A percentile compares a stretch with the other conserved stretches of the same genome.
Evolutionary conservation across 768 basidiomycete genomes (phyloP).

Genomic region (Pleurotus giganteus): DNA sequence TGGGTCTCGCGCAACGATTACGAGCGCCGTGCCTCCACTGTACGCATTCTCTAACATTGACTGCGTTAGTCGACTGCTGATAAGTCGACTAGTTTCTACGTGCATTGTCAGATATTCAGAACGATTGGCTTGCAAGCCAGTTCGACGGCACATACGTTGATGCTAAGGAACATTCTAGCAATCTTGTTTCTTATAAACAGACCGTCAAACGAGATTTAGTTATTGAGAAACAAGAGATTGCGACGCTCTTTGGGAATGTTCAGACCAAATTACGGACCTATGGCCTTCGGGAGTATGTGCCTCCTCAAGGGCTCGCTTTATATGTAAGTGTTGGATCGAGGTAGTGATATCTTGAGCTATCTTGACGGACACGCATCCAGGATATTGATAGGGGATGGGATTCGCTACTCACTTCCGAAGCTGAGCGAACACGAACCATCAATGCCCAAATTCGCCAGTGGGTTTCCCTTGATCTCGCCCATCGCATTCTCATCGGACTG

Average conservation of each 20-base stretch:
- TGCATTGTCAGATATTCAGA: constrained; percentile 64
- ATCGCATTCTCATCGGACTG: background rate
- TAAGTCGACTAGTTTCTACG: constrained; percentile 52
- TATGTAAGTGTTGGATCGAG: constrained; percentile 17
- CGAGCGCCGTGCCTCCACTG: constrained; percentile 70
- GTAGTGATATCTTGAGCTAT: background rate
- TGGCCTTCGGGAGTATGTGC: constrained; percentile 79
- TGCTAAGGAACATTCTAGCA: constrained; percentile 71
- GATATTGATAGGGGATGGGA: constrained; percentile 84
- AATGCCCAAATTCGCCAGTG: constrained; percentile 89
- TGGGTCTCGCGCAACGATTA: constrained; percentile 91
- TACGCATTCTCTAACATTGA: background rate
- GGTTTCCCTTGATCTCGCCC: background rate
- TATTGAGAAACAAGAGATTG: constrained; percentile 83
- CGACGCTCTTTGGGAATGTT: constrained; percentile 87
- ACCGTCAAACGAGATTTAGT: constrained; percentile 87
- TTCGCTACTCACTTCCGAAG: constrained; percentile 69
- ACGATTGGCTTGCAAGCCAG: constrained; percentile 62
- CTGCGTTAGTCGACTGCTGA: background rate
- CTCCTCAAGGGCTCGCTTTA: constrained; percentile 66
- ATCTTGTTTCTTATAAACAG: constrained; percentile 80
- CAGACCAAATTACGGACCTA: constrained; percentile 94
- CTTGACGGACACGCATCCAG: background rate
- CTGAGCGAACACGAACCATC: constrained; percentile 72
- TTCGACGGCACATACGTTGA: constrained; percentile 79